Conservation (phyloP, 2,329 filamentous ascomycete genomes). For the Calonectria pauciramosa region DNA sequence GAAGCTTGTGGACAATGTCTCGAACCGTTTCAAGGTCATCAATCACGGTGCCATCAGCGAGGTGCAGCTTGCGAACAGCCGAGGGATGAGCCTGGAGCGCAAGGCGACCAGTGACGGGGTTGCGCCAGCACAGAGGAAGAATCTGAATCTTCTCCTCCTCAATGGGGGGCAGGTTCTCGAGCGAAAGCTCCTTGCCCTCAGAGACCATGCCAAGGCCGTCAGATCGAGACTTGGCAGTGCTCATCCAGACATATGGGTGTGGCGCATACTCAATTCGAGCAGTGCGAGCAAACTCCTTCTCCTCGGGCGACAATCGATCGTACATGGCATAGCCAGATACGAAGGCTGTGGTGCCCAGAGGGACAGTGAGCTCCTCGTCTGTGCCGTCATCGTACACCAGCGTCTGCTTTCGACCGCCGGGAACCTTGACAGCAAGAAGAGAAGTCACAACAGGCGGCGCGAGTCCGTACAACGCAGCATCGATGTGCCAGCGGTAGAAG, state of each 20-base stretch:
- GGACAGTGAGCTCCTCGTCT: conserved; percentile 74
- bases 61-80: conserved; percentile 77
- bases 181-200: conserved; percentile 73
- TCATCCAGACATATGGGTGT: conserved; percentile 89
- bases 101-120: conserved; percentile 77
- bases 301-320: conserved; percentile 72
- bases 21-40: conserved; percentile 77
- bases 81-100: conserved; percentile 82
- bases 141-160: conserved; percentile 77
- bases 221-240: conserved; percentile 72
- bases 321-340: conserved; percentile 80
- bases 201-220: conserved; percentile 80
- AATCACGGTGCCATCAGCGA: conserved; percentile 75
- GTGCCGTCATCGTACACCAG: conserved; percentile 81
- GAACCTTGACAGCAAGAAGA: conserved; percentile 80
- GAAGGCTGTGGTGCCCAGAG: conserved; percentile 83
- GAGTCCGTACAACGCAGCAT: conserved; percentile 81
- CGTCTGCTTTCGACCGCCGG: conserved; percentile 74
- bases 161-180: conserved; percentile 73
- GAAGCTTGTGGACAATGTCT: conserved; percentile 76
- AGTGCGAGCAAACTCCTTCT: conserved; percentile 76
- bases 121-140: conserved; percentile 83
- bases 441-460: conserved; percentile 82
- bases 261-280: conserved; percentile 81
- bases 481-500: conserved; percentile 87